Evolutionary conservation across 176 grass and related monocot genomes (phyloP).

Genomic region (Guadua angustifolia): DNA sequence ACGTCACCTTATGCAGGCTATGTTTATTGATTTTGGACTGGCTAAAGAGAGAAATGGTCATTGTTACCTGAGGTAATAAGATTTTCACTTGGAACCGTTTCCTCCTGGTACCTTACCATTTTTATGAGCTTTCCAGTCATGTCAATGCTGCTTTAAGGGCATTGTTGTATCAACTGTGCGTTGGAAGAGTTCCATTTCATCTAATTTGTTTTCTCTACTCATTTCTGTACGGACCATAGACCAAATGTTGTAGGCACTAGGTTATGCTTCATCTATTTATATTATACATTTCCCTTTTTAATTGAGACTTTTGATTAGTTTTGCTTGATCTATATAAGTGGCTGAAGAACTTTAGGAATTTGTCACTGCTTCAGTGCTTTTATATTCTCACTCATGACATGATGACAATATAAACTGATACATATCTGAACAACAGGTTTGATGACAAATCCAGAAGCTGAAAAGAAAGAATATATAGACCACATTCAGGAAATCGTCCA

Average conservation of each 20-base stretch:
- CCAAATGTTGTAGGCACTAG: background rate
- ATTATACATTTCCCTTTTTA: background rate
- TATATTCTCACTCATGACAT: constrained; percentile 8
- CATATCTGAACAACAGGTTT: constrained; percentile 70
- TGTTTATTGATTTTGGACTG: too few relatives aligned
- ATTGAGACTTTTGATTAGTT: background rate
- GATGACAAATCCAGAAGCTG: constrained; percentile 99
- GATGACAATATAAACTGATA: background rate
- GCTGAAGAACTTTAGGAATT: background rate
- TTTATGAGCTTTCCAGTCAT: too few relatives aligned
- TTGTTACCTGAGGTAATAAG: too few relatives aligned
- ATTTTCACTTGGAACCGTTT: too few relatives aligned
- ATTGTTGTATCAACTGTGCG: too few relatives aligned
- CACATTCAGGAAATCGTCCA: constrained; percentile 88
- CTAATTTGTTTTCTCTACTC: too few relatives aligned
- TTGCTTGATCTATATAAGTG: constrained; percentile 24
- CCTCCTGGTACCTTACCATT: too few relatives aligned
- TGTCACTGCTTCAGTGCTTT: constrained; percentile 5
- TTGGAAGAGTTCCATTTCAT: too few relatives aligned
- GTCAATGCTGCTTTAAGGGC: too few relatives aligned
- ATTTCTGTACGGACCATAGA: too few relatives aligned
- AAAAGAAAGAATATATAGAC: constrained; percentile 97
- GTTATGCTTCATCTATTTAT: background rate
- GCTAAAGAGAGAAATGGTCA: too few relatives aligned
- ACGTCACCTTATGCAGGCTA: too few relatives aligned